Evolutionary conservation across 2,329 filamentous ascomycete species (phyloP).

Genomic region (Pseudogymnoascus sp.): DNA sequence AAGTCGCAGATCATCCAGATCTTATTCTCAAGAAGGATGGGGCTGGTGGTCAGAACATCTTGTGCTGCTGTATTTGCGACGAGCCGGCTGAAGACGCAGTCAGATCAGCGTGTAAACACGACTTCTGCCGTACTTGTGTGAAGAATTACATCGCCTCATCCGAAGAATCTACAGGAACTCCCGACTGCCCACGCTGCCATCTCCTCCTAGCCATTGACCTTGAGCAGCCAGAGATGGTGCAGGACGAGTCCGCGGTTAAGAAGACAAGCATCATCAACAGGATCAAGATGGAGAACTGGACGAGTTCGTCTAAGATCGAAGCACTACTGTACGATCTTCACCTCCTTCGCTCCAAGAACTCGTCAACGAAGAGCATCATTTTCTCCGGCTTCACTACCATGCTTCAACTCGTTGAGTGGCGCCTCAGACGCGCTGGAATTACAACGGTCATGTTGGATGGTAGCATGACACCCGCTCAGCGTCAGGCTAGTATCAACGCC

Average conservation of each 20-base stretch:
- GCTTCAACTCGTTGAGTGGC: constrained; percentile 96
- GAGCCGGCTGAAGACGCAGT: constrained; percentile 94
- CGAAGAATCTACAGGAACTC: constrained; percentile 49
- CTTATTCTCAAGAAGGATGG: constrained; percentile 82
- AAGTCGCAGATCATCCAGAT: constrained; percentile 94
- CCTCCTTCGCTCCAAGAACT: constrained; percentile 82
- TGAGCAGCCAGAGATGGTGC: constrained; percentile 90
- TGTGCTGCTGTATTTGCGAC: constrained; percentile 92
- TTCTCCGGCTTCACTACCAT: constrained; percentile 97
- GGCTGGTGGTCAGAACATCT: constrained; percentile 78
- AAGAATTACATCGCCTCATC: constrained; percentile 74
- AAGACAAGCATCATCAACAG: constrained; percentile 97
- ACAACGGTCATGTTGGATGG: constrained; percentile 98
- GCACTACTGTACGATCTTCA: constrained; percentile 91
- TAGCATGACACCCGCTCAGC: constrained; percentile 89
- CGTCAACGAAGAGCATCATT: constrained; percentile 92
- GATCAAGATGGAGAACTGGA: constrained; percentile 99
- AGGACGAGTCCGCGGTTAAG: constrained; percentile 78
- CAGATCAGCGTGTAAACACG: constrained; percentile 83
- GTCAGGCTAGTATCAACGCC: constrained; percentile 87
- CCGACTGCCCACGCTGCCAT: constrained; percentile 85
- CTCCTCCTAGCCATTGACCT: constrained; percentile 85
- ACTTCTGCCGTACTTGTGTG: constrained; percentile 78
- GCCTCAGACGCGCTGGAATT: constrained; percentile 89
- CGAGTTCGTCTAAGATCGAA: constrained; percentile 96